phyloP scores from a whole-genome alignment of 1,139 yeast species.

The Saccharomyces hybrid region DNA sequence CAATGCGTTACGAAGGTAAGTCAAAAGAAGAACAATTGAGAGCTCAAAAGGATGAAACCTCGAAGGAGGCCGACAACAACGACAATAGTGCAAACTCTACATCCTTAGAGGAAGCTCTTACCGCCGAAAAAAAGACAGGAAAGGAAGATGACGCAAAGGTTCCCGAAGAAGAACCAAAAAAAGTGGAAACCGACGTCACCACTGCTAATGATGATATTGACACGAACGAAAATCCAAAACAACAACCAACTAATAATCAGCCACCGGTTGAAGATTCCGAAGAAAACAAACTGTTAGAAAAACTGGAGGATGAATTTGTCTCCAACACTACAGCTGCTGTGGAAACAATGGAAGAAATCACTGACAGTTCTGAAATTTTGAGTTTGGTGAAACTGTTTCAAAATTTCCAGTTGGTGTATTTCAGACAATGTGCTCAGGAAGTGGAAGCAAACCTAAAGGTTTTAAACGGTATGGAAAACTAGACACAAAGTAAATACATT shows the following conservation, averaged over 20 bases:
- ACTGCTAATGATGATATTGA: slow-evolving; percentile 1
- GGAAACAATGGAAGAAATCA: slow-evolving; percentile 63
- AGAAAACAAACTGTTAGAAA: slow-evolving; percentile 38
- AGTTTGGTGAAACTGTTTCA: slow-evolving; percentile 57
- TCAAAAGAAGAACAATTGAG: slow-evolving; percentile 20
- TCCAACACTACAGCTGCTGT: slow-evolving; percentile 70
- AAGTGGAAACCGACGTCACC: neutral
- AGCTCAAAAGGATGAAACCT: slow-evolving; percentile 6
- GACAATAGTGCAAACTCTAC: neutral
- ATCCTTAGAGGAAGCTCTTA: neutral
- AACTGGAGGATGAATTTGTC: slow-evolving; percentile 69
- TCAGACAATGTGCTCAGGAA: slow-evolving; percentile 44
- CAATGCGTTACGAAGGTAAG: slow-evolving; percentile 49
- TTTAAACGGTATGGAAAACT: slow-evolving; percentile 33
- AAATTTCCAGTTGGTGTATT: slow-evolving; percentile 60
- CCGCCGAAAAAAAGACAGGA: neutral
- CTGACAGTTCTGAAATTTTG: slow-evolving; percentile 58
- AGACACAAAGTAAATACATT: neutral
- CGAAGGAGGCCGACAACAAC: neutral
- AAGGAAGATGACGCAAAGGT: neutral
- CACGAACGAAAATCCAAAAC: neutral
- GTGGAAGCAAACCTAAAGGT: slow-evolving; percentile 37
- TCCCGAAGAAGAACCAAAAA: neutral
- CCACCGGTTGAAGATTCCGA: slow-evolving; percentile 5
- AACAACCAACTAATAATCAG: neutral